phyloP scores from a whole-genome alignment of 2,329 filamentous ascomycete species.

The Calonectria montana region DNA sequence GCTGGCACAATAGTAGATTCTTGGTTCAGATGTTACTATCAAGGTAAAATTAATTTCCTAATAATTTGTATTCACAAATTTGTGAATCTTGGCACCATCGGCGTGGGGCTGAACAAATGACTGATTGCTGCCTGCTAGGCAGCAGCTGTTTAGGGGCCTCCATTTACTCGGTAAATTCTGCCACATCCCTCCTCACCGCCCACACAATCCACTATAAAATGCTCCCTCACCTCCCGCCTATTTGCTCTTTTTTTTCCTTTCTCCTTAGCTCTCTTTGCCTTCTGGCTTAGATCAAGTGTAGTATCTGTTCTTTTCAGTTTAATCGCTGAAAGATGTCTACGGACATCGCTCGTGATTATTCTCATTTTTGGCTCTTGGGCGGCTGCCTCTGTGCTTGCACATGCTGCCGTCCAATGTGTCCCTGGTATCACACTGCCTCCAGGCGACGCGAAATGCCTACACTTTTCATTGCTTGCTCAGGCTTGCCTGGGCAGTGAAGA shows the following conservation, averaged over 20 bases:
- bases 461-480: not conserved
- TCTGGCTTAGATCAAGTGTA: conserved; percentile 10
- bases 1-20: no score
- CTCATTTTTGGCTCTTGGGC: conserved; percentile 1
- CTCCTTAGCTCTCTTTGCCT: conserved; percentile 8
- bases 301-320: conserved; percentile 12
- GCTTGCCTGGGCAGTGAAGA: not conserved
- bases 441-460: not conserved
- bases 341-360: conserved; percentile 6
- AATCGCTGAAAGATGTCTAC: conserved; percentile 6
- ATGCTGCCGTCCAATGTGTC: not conserved
- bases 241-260: not conserved
- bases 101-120: not conserved
- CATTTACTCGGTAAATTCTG: not conserved
- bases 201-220: not conserved
- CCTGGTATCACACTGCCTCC: conserved; percentile 9
- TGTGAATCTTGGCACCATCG: not conserved
- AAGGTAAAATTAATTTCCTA: no score
- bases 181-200: not conserved
- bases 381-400: conserved; percentile 2
- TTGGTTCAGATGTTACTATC: no score
- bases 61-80: no score
- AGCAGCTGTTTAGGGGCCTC: not conserved
- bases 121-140: not conserved
- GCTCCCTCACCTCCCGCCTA: not conserved